Evolutionary conservation across 257 asterid species (phyloP), one percentile per base, ranked within the genome.

Genomic region (Salvia hispanica): DNA sequence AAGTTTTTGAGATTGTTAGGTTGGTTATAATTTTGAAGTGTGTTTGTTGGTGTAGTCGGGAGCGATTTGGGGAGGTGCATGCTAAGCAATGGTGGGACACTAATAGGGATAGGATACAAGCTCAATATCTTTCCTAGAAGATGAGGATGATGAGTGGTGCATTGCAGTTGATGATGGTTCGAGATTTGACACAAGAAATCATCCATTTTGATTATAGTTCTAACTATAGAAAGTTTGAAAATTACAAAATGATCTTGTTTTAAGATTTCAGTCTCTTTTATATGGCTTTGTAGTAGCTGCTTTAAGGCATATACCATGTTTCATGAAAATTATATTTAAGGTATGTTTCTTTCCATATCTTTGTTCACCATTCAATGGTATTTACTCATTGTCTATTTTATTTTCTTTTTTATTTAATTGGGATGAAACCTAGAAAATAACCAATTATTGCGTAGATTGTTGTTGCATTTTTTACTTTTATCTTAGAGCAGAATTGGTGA

Each of bases 41-140:
- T 36, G 43, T 25, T 36, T 7, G 10, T 25, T 13, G 4, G 7
- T 46, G 61, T 78, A 92, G 96, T 66, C 96, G 98, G 0, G 98
- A 89, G 48, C 81, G 39, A 69, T 92, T 87, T 4, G 98, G 98
- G 5, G 98, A 92, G 73, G 95, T 84, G 72, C 78, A 82, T 1
- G 98, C 98, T 3, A 92, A 92, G 82, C 78, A 70, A 52, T 92
- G 98, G 98, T 92, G 96, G 98, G 98, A 92, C 56, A 74, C 82
- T 52, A 92, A 92, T 85, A 75, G 92, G 74, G 98, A 92, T 63
- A 83, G 98, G 67, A 92, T 92, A 89, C 98, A 89, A 77, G 74
- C 84, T 75, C 96, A 82, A 64, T 89, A 92, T 80, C 98, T 89
- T 73, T 82, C 78, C 72, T 83, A 83, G 80, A 33, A 40, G 40